Evolutionary conservation across 2,329 filamentous ascomycete genomes (phyloP), one percentile per base, ranked within the genome.

Genomic region (Trichoderma arundinaceum): DNA sequence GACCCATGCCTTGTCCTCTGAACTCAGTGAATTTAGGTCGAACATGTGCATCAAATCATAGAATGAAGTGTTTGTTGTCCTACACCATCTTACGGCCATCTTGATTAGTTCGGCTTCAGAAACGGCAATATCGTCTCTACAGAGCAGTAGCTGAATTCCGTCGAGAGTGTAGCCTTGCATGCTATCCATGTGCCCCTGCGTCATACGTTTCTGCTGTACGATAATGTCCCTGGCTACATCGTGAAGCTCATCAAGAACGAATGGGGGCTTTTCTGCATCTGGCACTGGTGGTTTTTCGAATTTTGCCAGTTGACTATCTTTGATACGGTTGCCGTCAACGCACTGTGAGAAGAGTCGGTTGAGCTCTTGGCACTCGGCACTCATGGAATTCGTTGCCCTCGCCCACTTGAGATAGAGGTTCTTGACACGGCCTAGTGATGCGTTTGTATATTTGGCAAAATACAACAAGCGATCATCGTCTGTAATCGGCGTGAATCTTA

Each of bases 331-430:
- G 0, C 77, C 79, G 66, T 80, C 79, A 7, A 80, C 78, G 59
- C 78, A 79, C 60, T 74, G 74, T 4, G 78, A 80, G 65, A 79
- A 79, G 3, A 80, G 69, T 4, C 77, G 72, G 66, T 80, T 80
- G 35, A 80, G 70, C 62, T 80, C 75, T 66, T 80, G 77, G 64
- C 78, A 80, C 66, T 80, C 69, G 8, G 73, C 56, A 33, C 75
- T 76, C 73, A 80, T 76, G 7, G 78, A 66, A 9, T 76, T 76
- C 17, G 71, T 73, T 4, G 73, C 69, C 32, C 76, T 72, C 35
- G 76, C 77, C 78, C 78, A 81, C 53, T 78, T 74, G n/a, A 80
- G 72, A 67, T 76, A 80, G 9, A 80, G 71, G 53, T 78, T 79
- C 68, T 80, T 80, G 54, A 79, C 74, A 56, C 71, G 72, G 2